Evolutionary conservation across 176 grass and related monocot genomes (phyloP).

Genomic region (Neostapfia colusana): DNA sequence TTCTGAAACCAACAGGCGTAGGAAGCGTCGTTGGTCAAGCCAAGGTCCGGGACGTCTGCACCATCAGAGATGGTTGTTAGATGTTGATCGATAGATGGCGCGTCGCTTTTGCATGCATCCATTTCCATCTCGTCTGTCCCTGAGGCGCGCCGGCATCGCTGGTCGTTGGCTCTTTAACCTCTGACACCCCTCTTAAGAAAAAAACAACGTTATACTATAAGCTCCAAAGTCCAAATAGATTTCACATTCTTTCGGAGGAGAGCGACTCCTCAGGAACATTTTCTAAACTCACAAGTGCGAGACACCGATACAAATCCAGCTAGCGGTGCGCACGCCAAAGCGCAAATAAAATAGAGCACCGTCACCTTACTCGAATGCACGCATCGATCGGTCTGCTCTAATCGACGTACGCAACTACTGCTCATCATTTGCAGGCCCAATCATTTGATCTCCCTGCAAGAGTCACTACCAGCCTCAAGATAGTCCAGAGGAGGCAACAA

Average conservation of each 20-base stretch:
- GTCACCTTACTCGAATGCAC: conserved; percentile 27
- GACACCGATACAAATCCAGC: conserved; percentile 3
- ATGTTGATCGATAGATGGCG: background rate
- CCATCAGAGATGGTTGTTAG: background rate
- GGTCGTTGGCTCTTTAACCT: background rate
- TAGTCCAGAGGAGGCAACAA: conserved; percentile 29
- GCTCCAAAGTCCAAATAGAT: conserved; percentile 9
- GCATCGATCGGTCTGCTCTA: conserved; percentile 18
- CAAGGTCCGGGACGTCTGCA: background rate
- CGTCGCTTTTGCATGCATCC: background rate
- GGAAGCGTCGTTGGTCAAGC: background rate
- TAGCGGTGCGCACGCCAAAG: background rate
- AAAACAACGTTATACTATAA: background rate
- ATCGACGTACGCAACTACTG: conserved; percentile 23
- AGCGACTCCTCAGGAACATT: background rate
- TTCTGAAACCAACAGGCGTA: background rate
- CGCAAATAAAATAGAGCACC: conserved; percentile 28
- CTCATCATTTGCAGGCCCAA: conserved; percentile 16
- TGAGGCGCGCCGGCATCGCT: background rate
- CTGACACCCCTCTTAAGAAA: background rate
- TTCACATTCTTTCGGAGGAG: conserved; percentile 15
- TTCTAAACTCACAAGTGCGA: background rate
- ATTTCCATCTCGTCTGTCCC: background rate
- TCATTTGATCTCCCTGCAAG: conserved; percentile 24
- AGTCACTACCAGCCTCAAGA: conserved; percentile 28